Conservation (phyloP, 371 early-diverging fungal species). For the Smittium mucronatum region DNA sequence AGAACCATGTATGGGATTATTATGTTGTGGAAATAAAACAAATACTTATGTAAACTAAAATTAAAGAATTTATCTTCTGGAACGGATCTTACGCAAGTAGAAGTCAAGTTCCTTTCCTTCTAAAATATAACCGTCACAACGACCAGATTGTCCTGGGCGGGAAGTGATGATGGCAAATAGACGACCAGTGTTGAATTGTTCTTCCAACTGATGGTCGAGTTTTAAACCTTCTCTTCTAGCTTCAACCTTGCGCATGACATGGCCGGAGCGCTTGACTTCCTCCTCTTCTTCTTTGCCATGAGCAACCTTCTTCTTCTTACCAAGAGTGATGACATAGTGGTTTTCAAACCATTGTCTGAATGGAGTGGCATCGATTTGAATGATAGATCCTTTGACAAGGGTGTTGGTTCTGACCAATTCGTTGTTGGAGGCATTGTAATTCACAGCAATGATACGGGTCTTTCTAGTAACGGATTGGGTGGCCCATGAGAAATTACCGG, state of each 20-base stretch:
- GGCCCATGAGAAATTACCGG: slow-evolving; percentile 97
- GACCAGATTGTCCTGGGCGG: slow-evolving; percentile 99
- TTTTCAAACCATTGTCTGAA: slow-evolving; percentile 98
- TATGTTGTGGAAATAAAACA: too few species aligned
- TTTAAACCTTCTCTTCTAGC: slow-evolving; percentile 67
- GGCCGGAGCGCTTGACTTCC: slow-evolving; percentile 74
- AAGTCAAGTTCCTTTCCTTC: slow-evolving; percentile 98
- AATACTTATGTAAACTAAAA: slow-evolving; percentile 6
- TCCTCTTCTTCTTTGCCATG: too few species aligned
- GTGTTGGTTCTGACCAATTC: slow-evolving; percentile 99
- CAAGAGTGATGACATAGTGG: slow-evolving; percentile 82
- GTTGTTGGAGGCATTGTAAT: slow-evolving; percentile 99
- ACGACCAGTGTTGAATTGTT: slow-evolving; percentile 95
- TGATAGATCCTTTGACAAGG: slow-evolving; percentile 96
- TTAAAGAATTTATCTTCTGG: slow-evolving; percentile 40
- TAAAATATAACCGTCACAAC: slow-evolving; percentile 96
- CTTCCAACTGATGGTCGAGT: slow-evolving; percentile 80
- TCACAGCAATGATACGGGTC: slow-evolving; percentile 93
- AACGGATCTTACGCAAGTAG: slow-evolving; percentile 87
- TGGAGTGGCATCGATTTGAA: slow-evolving; percentile 97
- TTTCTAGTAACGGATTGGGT: slow-evolving; percentile 89
- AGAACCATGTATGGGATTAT: too few species aligned
- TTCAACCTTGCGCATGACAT: slow-evolving; percentile 77
- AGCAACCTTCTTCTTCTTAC: slow-evolving; percentile 61
- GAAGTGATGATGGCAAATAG: slow-evolving; percentile 90